Base-by-base conservation (phyloP, 169 alveolate genomes). In the Eimeria acervulina region DNA sequence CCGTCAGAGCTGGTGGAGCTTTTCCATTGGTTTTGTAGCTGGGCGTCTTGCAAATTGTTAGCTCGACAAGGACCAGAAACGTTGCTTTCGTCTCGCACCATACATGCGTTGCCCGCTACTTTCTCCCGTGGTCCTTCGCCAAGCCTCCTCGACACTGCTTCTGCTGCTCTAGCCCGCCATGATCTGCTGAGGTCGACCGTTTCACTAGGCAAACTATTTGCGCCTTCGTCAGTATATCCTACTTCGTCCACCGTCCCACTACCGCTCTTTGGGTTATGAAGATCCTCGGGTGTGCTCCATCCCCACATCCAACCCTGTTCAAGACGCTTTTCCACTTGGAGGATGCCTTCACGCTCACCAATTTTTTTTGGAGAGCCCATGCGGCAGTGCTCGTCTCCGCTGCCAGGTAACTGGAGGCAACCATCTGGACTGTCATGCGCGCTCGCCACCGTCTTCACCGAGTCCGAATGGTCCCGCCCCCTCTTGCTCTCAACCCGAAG, bases 221-320 rank as follows among this genome's bases (percentile, higher is more conserved):
- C 26, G 31, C 80, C 59, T 36, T 2, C 47, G 90, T 66, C 72
- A 42, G 68, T 33, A 38, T 28, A 17, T 51, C 1, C 36, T 59
- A 31, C 0, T 13, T 40, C 36, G 31, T n/a, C 61, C 40, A 59
- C 3, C 0, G 6, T 12, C 31, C 23, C 52, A 1, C 61, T 5
- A 13, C 59, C 33, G 78, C 51, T n/a, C 36, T 33, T 31, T 81
- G 72, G 44, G 26, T 47, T n/a, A 0, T 81, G 38, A 19, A 55
- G 33, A 19, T 84, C 76, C 33, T 55, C 93, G 31, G 78, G 78
- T 12, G 78, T 84, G 31, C 55, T 33, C 93, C 93, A 84, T 0
- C 93, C 93, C 78, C 78, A 51, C 74, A 84, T 84, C 93, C 93
- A 84, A n/a, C 93, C 93, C 59, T 84, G 93, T 40, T 51, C 78